A percentile compares a stretch with the other conserved stretches of the same genome.
Evolutionary conservation across 495 filamentous ascomycete genomes (phyloP).

Genomic region (Aspergillus nanangensis): DNA sequence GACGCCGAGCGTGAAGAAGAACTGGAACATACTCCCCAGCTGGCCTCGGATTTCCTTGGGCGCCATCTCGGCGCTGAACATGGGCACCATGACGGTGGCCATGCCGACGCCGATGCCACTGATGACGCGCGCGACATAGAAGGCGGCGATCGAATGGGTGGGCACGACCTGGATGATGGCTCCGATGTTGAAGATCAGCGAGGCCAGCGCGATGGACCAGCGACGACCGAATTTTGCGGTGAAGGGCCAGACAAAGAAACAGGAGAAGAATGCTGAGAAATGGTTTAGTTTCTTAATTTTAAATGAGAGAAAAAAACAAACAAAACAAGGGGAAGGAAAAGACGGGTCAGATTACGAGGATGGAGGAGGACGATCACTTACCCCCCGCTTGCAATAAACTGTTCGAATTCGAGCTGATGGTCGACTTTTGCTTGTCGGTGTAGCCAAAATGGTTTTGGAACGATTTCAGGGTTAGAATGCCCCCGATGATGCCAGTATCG

Average conservation of each 20-base stretch:
- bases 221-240: conserved; percentile 35
- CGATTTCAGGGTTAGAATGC: conserved; percentile 30
- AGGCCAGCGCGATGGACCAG: conserved; percentile 35
- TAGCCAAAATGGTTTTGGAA: conserved; percentile 33
- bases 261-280: conserved; percentile 17
- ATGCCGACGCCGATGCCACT: conserved; percentile 52
- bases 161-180: conserved; percentile 39
- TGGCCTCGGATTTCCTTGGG: conserved; percentile 52
- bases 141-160: conserved; percentile 39
- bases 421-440: conserved; percentile 18
- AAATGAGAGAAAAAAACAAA: background rate
- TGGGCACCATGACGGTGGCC: conserved; percentile 49
- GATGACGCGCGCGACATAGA: conserved; percentile 47
- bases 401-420: conserved; percentile 30
- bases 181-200: conserved; percentile 39
- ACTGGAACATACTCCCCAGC: conserved; percentile 42
- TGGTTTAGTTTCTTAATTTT: background rate
- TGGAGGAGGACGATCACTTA: conserved; percentile 1
- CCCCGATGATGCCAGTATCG: conserved; percentile 32
- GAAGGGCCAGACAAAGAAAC: conserved; percentile 14
- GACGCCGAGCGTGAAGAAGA: conserved; percentile 45
- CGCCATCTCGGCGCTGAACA: conserved; percentile 51
- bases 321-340: background rate
- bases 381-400: conserved; percentile 15
- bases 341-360: no score